Evolutionary conservation across 1,284 basidiomycete species (phyloP), one percentile per base, ranked within the genome.

Genomic region (Heterobasidion annosum): DNA sequence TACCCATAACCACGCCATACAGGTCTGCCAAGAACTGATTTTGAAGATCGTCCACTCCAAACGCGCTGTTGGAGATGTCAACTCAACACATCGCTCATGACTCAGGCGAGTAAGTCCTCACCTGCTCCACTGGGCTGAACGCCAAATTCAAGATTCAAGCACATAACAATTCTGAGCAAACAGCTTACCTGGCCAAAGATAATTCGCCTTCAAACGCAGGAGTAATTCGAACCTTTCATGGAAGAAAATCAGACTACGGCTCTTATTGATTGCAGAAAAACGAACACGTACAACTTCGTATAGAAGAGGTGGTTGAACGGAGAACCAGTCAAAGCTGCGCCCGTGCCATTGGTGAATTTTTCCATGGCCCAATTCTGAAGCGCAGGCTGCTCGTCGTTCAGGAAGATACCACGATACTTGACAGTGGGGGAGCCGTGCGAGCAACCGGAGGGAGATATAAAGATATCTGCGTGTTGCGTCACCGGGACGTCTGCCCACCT

Each of bases 401-500:
- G 62, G 66, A 84, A 85, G 52, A 84, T 79, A 35, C 78, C 85
- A 42, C 85, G 78, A 60, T 85, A 88, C 63, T 88, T 83, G 55
- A 89, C 83, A 1, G 81, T 81, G 0, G 86, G 85, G 6, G 75
- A 66, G 33, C 82, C 85, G 64, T 88, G 85, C 8, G 77, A 71
- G 65, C 84, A 84, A 2, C 77, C 75, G n/a, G 65, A 62, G 9
- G 75, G 65, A 1, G 72, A 62, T 46, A 84, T 75, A 57, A 75
- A 80, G 34, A 86, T 59, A 34, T 76, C 65, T 1, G 73, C 59
- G 45, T 82, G 76, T 42, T 70, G 71, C 8, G 74, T 77, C 1
- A 74, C 71, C 7, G 83, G 82, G 10, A 85, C 83, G 64, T 88
- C 85, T 16, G 84, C 81, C 82, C 83, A 84, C 78, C 81, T 81